phyloP scores from a whole-genome alignment of 495 filamentous ascomycete genomes.

The Rostrohypoxylon terebratum region DNA sequence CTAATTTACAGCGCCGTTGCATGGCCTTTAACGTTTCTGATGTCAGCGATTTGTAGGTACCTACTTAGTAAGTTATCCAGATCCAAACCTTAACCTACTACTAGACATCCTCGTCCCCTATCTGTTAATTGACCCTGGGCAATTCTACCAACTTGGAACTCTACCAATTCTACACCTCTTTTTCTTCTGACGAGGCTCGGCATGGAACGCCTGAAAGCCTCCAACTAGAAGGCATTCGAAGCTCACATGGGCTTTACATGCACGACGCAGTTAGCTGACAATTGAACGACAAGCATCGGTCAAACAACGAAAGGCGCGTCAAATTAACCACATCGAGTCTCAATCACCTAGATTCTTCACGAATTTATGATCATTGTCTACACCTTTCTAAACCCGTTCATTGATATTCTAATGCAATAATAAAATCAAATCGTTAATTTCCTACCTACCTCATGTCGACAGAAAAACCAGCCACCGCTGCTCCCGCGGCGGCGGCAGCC shows the following conservation, averaged over 20 bases:
- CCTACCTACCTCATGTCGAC: not conserved
- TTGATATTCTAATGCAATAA: constrained; percentile 30
- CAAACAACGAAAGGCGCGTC: constrained; percentile 23
- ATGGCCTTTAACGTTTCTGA: constrained; percentile 32
- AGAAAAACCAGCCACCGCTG: constrained; percentile 36
- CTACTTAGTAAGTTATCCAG: too few relatives aligned
- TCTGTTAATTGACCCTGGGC: not conserved
- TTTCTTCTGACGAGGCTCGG: not conserved
- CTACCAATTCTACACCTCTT: constrained; percentile 4
- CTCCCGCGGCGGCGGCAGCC: constrained; percentile 24
- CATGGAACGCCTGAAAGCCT: constrained; percentile 13
- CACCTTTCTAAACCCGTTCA: constrained; percentile 1
- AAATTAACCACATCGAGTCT: not conserved
- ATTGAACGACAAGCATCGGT: constrained; percentile 3
- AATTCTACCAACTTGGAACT: not conserved
- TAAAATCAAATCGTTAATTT: constrained; percentile 23
- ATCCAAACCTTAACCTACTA: too few relatives aligned
- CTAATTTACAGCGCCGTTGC: not conserved
- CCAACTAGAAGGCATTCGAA: not conserved
- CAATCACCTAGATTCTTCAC: not conserved
- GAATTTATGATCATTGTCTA: constrained; percentile 14
- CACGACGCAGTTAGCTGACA: constrained; percentile 3
- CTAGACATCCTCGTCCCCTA: not conserved
- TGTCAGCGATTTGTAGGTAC: constrained; percentile 37
- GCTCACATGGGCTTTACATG: not conserved